Percentiles rank a stretch among this genome's conserved stretches.
Conservation (phyloP, 2,329 filamentous ascomycete species). For the Pezizomycotina sp. region DNA sequence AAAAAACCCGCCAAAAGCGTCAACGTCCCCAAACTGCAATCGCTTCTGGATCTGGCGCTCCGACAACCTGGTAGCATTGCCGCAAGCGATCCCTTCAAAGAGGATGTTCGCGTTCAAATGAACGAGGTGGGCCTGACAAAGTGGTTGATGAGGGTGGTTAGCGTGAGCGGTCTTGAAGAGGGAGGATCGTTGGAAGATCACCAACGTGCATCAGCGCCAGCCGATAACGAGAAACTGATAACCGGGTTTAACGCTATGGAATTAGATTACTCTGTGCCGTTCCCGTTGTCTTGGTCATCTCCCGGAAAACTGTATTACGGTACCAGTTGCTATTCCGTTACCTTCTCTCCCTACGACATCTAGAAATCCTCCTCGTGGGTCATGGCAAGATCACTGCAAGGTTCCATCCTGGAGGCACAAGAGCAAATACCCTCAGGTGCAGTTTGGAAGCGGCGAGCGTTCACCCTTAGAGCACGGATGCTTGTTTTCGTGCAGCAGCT, state of each 20-base stretch:
- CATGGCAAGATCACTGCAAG: slow-evolving; percentile 81
- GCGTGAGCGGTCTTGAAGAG: slow-evolving; percentile 71
- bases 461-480: slow-evolving; percentile 86
- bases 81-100: slow-evolving; percentile 89
- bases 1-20: slow-evolving; percentile 76
- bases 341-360: slow-evolving; percentile 69
- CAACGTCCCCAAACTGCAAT: slow-evolving; percentile 86
- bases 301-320: slow-evolving; percentile 86
- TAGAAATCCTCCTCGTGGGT: slow-evolving; percentile 72
- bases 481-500: slow-evolving; percentile 92
- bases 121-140: slow-evolving; percentile 87
- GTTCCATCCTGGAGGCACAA: slow-evolving; percentile 67
- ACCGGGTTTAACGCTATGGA: slow-evolving; percentile 83
- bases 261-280: slow-evolving; percentile 85
- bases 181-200: slow-evolving; percentile 45
- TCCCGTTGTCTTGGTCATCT: slow-evolving; percentile 91
- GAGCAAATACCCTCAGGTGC: slow-evolving; percentile 58
- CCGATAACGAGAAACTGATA: slow-evolving; percentile 69
- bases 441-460: slow-evolving; percentile 81
- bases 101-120: slow-evolving; percentile 95
- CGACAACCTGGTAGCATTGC: slow-evolving; percentile 93
- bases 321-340: slow-evolving; percentile 96
- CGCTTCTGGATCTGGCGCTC: slow-evolving; percentile 81
- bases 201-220: slow-evolving; percentile 49
- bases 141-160: slow-evolving; percentile 88